phyloP scores from a whole-genome alignment of 306 rosid species.

The Mimosa pudica region DNA sequence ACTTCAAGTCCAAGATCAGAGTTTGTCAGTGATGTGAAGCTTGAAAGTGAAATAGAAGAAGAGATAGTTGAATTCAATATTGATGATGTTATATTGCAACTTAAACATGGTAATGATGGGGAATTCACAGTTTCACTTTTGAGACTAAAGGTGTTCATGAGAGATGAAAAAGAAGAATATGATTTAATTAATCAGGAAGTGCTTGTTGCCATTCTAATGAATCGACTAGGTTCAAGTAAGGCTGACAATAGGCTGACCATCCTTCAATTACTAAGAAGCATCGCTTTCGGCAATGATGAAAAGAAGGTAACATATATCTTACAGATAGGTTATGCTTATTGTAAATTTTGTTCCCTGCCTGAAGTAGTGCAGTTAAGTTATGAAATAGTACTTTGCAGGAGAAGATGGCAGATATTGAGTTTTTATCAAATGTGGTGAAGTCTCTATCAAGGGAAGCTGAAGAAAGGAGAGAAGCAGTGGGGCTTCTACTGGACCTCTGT shows the following conservation, averaged over 20 bases:
- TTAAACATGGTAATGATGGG: conserved; percentile 74
- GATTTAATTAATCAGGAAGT: conserved; percentile 66
- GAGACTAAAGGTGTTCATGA: conserved; percentile 57
- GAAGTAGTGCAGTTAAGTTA: conserved; percentile 36
- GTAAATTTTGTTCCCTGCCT: conserved; percentile 13
- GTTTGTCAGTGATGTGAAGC: conserved; percentile 43
- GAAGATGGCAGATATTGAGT: conserved; percentile 65
- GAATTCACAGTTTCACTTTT: conserved; percentile 58
- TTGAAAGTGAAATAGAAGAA: conserved; percentile 58
- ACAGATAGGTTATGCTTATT: not conserved
- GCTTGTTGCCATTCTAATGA: conserved; percentile 56
- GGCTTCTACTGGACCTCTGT: conserved; percentile 69
- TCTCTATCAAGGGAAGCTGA: conserved; percentile 69
- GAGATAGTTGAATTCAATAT: conserved; percentile 44
- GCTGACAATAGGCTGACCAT: conserved; percentile 48
- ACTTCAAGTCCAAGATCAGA: conserved; percentile 58
- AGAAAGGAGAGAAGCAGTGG: conserved; percentile 86
- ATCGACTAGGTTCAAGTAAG: conserved; percentile 62
- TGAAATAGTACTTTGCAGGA: conserved; percentile 62
- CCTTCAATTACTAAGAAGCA: conserved; percentile 57
- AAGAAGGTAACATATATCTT: conserved; percentile 60
- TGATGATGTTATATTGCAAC: conserved; percentile 59
- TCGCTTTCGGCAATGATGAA: conserved; percentile 50
- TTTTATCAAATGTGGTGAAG: conserved; percentile 71
- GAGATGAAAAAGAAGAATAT: conserved; percentile 39